These are phyloP conservation scores for Calcarisporium arbuscula DNA, from an alignment of 2,329 filamentous ascomycete species.

Conservation along the genomic window DNA sequence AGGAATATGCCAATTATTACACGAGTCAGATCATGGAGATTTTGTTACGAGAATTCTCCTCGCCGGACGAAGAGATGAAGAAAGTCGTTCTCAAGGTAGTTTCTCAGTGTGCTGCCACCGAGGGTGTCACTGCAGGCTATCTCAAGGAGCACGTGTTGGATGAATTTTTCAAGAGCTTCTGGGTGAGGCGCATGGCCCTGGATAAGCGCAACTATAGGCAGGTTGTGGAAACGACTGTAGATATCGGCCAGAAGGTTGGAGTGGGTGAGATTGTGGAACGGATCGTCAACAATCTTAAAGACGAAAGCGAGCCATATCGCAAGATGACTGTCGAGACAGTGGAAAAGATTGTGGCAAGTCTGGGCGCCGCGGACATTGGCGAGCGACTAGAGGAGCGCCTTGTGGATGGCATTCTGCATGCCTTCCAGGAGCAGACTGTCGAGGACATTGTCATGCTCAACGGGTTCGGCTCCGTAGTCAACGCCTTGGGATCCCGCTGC, in stretches of 20 bases:
- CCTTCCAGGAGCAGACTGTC: constrained; percentile 96
- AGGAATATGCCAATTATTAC: constrained; percentile 99
- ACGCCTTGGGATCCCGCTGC: constrained; percentile 85
- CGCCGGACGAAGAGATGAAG: constrained; percentile 99
- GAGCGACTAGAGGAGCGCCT: constrained; percentile 88
- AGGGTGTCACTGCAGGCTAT: constrained; percentile 91
- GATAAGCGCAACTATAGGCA: constrained; percentile 98
- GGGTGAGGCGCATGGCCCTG: constrained; percentile 93
- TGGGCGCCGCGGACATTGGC: constrained; percentile 90
- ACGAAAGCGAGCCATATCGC: constrained; percentile 94
- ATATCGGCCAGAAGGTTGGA: constrained; percentile 96
- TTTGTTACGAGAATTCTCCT: constrained; percentile 88
- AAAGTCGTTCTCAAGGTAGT: constrained; percentile 98
- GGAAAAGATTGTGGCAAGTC: constrained; percentile 88
- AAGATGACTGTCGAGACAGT: constrained; percentile 99
- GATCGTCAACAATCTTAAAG: constrained; percentile 92
- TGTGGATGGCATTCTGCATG: constrained; percentile 89
- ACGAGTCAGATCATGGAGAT: constrained; percentile 99
- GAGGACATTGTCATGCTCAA: constrained; percentile 96
- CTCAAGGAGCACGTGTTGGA: constrained; percentile 91
- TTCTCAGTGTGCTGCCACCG: constrained; percentile 88
- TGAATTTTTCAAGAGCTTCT: constrained; percentile 98
- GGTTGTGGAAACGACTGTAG: constrained; percentile 95
- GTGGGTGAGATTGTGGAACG: constrained; percentile 90
- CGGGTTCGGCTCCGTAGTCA: constrained; percentile 95